Evolutionary conservation across 306 rosid genomes (phyloP).

Genomic region (Dalbergia cochinchinensis): DNA sequence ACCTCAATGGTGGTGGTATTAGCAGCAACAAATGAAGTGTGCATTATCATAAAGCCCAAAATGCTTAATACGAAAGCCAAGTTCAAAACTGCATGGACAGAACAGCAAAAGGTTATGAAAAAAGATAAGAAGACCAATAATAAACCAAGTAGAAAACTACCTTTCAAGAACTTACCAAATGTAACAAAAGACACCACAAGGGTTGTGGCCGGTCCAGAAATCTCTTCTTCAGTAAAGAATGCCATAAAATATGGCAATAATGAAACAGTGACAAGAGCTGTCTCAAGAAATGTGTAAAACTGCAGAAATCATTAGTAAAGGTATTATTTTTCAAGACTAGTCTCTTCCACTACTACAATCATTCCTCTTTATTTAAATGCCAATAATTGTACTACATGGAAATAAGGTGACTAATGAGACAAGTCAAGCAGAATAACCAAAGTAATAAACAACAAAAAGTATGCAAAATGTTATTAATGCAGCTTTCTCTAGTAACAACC

Average conservation of each 20-base stretch:
- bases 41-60: slow-evolving; percentile 77
- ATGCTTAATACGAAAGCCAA: slow-evolving; percentile 68
- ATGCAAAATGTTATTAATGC: background rate
- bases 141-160: slow-evolving; percentile 4
- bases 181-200: slow-evolving; percentile 72
- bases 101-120: slow-evolving; percentile 31
- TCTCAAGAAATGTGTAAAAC: slow-evolving; percentile 81
- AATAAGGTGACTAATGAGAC: background rate
- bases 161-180: slow-evolving; percentile 63
- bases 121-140: slow-evolving; percentile 15
- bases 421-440: background rate
- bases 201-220: slow-evolving; percentile 62
- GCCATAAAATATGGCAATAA: slow-evolving; percentile 65
- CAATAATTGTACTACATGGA: background rate
- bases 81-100: slow-evolving; percentile 68
- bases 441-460: background rate
- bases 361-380: background rate
- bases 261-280: slow-evolving; percentile 69
- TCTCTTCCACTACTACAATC: slow-evolving; percentile 3
- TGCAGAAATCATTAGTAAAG: slow-evolving; percentile 46
- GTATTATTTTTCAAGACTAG: slow-evolving; percentile 18
- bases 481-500: background rate
- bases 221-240: slow-evolving; percentile 70
- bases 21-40: slow-evolving; percentile 61
- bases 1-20: slow-evolving; percentile 89